Evolutionary conservation across 129 eudicot species (phyloP), one percentile per base, ranked within the genome.

Genomic region (Centella asiatica): DNA sequence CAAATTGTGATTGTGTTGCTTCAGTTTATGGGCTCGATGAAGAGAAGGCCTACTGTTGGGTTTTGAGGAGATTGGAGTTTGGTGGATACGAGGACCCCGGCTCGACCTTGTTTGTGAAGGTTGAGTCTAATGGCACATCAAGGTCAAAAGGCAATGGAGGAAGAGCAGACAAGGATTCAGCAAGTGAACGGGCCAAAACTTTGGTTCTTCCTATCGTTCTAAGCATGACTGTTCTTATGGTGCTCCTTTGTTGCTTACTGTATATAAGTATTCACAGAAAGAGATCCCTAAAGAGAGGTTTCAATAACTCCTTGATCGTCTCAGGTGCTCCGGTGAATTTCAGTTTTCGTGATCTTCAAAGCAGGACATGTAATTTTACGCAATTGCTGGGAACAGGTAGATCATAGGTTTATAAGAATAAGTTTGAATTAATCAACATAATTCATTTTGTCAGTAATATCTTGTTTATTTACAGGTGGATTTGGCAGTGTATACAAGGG

Each of bases 401-500:
- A 11, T 3, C 15, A 1, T 22, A 18, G 47, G 55, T 69, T 0
- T 27, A 44, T 23, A 20, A 29, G 2, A 5, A 20, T 23, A 17
- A 45, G 5, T n/a, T 44, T 44, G 48, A 44, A 8, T 44, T 17
- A 44, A 15, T 44, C 15, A 1, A 17, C 5, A 44, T 44, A 44
- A 3, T 14, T 4, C 13, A 23, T 44, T 10, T 37, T 32, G 22
- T 13, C 62, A 27, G 1, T 69, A 19, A 18, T 40, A 31, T 4
- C 47, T 33, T 44, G 28, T 61, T 9, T 51, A 59, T 31, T 69
- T 71, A 60, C 78, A 93, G 99, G 99, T 74, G 96, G 99, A 44
- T 93, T 88, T 71, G 99, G 96, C 10, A 88, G 96, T n/a, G 96
- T 93, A 20, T 93, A 82, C 83, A 93, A 85, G 77, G 99, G 99